These are phyloP conservation scores for Physaria fendleri DNA, from an alignment of 345 rosid species.

Conservation along the genomic window DNA sequence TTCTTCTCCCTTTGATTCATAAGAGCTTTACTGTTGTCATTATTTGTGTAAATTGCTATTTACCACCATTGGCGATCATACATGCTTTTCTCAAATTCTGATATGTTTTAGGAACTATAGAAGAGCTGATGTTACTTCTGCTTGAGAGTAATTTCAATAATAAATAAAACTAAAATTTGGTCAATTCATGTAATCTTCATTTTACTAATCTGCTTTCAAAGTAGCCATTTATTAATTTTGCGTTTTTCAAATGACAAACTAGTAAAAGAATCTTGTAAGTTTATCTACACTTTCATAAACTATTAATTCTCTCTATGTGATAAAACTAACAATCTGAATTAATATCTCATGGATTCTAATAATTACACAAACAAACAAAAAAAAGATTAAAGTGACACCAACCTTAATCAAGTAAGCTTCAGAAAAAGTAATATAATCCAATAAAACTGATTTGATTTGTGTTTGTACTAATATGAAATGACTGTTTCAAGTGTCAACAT, in stretches of 20 bases:
- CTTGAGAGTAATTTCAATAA: not conserved
- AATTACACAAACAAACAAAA: no score
- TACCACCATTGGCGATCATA: not conserved
- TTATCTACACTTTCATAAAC: no score
- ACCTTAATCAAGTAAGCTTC: not conserved
- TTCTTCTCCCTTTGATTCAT: not conserved
- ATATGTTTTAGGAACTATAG: not conserved
- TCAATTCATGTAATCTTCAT: not conserved
- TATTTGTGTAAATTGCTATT: slow-evolving; percentile 22
- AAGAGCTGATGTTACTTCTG: not conserved
- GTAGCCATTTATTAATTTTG: not conserved
- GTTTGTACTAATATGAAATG: not conserved
- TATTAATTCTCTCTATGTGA: not conserved
- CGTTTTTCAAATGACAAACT: not conserved
- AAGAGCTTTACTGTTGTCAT: slow-evolving; percentile 2
- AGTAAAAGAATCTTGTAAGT: no score
- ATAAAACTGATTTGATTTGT: not conserved
- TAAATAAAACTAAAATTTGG: not conserved
- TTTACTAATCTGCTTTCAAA: not conserved
- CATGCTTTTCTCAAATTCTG: not conserved
- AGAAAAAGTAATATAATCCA: not conserved
- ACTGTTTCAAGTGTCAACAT: not conserved
- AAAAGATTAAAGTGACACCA: no score
- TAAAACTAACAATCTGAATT: not conserved
- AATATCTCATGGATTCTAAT: not conserved